Base-by-base conservation (phyloP, 805 yeast genomes). In the Brettanomyces custersianus region DNA sequence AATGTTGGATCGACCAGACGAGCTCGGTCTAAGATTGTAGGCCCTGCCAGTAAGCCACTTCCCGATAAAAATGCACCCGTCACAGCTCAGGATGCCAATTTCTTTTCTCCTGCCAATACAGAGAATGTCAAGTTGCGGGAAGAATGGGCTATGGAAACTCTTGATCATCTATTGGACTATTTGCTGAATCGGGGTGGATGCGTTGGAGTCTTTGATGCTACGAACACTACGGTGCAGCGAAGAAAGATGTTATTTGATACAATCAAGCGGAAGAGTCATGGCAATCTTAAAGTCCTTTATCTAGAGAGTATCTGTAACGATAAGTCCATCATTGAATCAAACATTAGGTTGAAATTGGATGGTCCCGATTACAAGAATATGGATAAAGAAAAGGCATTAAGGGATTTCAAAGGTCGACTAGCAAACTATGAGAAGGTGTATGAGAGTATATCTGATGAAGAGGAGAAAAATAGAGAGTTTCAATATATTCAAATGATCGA, bases 1-100 rank as follows among this genome's bases (percentile, higher is more conserved):
- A 90, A 90, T 52, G 98, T 92, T 21, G 98, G 98, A 1, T 84
- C 92, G 49, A 90, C 96, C 0, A 71, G 98, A 49, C 69, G 97
- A 50, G 74, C 76, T 44, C 87, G 82, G 43, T 70, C 74, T 10
- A 63, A 66, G 23, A 16, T 27, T 11, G 16, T 31, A n/a, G 65
- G 68, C 39, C 92, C 92, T 1, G 81, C 84, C 20, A 64, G 59
- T 20, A 66, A 68, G 6, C 94, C 94, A 5, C 52, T 75, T 22
- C 72, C 77, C 0, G 23, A 29, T 7, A 2, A 16, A 19, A 18
- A 29, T 10, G 20, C 31, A 12, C 4, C 5, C 31, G 31, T 5
- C 8, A 13, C 36, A 11, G 22, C 31, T 18, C 96, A 90, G 47
- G 73, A 74, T 39, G 96, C 96, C 2, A 79, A 72, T 39, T 90